Conservation (phyloP, 169 alveolate species). For the Besnoitia besnoiti region DNA sequence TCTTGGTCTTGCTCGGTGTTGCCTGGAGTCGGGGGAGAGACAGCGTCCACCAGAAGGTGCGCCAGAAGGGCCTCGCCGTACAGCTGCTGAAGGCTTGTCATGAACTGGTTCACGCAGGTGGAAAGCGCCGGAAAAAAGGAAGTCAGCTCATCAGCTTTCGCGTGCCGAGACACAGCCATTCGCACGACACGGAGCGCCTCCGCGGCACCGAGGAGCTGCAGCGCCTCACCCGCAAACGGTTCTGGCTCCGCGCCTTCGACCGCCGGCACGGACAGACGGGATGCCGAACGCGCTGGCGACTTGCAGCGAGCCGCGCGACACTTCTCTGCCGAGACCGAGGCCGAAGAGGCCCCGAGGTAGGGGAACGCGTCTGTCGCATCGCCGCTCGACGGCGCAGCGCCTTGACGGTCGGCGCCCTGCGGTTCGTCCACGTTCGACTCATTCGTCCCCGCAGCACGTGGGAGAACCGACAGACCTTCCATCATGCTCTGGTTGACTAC, state of each 20-base stretch:
- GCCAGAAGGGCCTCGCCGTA: slow-evolving; percentile 1
- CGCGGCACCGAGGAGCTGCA: slow-evolving; percentile 17
- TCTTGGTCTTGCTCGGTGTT: background rate
- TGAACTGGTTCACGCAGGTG: background rate
- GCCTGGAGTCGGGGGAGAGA: background rate
- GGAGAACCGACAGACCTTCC: background rate
- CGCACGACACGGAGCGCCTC: slow-evolving; percentile 20
- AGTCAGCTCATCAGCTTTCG: background rate
- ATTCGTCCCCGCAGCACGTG: background rate
- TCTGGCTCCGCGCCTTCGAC: too few species aligned
- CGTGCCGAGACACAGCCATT: background rate
- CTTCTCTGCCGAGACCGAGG: too few species aligned
- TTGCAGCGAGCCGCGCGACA: too few species aligned
- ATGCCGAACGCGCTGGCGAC: too few species aligned
- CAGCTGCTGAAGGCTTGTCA: background rate
- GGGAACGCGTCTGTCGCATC: too few species aligned
- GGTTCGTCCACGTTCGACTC: background rate
- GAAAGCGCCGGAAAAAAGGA: background rate
- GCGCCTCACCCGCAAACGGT: background rate
- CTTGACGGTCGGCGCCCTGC: too few species aligned
- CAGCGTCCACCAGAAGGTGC: background rate
- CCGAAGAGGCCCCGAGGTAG: too few species aligned
- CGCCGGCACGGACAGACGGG: too few species aligned
- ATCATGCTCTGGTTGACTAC: slow-evolving; percentile 22
- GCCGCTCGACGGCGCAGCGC: too few species aligned